Percentiles rank a stretch among this genome's conserved stretches.
Evolutionary conservation across 257 asterid genomes (phyloP).

Genomic region (Striga asiatica): DNA sequence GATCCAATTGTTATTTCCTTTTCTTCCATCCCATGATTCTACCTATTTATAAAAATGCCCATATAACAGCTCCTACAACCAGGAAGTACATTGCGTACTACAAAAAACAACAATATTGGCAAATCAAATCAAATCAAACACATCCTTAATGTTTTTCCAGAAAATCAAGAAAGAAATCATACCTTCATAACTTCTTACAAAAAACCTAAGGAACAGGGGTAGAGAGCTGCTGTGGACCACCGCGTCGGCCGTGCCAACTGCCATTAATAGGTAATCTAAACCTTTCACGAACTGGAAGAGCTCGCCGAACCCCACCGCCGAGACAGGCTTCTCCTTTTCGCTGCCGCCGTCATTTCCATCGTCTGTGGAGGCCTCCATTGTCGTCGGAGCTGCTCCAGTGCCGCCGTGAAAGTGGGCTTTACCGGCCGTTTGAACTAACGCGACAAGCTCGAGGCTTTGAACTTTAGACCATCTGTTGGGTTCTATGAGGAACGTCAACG

Average conservation of each 20-base stretch:
- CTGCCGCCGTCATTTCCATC: conserved; percentile 30
- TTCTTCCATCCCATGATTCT: not conserved
- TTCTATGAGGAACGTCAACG: too few relatives aligned
- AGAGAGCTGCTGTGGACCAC: conserved; percentile 86
- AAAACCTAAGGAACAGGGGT: conserved; percentile 91
- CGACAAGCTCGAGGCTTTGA: conserved; percentile 69
- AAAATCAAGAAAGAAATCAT: too few relatives aligned
- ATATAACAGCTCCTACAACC: conserved; percentile 86
- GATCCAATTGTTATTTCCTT: not conserved
- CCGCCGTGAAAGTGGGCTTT: conserved; percentile 15
- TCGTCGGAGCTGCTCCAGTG: not conserved
- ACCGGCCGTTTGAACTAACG: conserved; percentile 20
- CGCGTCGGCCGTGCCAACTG: conserved; percentile 79
- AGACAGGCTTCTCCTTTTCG: conserved; percentile 34
- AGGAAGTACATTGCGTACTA: conserved; percentile 98
- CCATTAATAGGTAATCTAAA: conserved; percentile 65
- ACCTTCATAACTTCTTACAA: conserved; percentile 90
- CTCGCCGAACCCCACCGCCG: conserved; percentile 40
- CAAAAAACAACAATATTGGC: too few relatives aligned
- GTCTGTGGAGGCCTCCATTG: conserved; percentile 20
- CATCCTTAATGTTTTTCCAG: too few relatives aligned
- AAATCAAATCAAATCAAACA: too few relatives aligned
- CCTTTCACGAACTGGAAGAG: conserved; percentile 90
- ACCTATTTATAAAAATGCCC: too few relatives aligned
- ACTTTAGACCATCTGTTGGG: conserved; percentile 85